Percentiles rank a stretch among this genome's conserved stretches.
Conservation (phyloP, 2,329 filamentous ascomycete genomes). For the Conoideocrella luteorostrata region DNA sequence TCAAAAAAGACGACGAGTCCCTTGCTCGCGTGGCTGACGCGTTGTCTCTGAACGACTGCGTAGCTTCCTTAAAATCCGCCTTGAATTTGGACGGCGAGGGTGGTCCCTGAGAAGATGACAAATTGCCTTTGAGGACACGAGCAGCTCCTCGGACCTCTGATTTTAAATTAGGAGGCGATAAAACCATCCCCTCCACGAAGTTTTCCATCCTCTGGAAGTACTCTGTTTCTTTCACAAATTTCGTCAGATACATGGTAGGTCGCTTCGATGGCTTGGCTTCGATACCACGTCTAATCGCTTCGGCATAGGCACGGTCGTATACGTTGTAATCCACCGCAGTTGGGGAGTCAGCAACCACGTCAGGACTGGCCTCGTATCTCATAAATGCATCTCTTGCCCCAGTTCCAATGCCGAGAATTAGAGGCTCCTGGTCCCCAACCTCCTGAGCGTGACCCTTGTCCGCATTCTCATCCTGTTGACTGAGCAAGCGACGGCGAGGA, state of each 20-base stretch:
- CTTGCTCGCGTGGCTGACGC: neutral
- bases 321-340: constrained; percentile 79
- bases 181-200: constrained; percentile 26
- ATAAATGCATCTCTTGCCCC: constrained; percentile 46
- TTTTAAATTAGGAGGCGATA: constrained; percentile 10
- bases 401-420: constrained; percentile 72
- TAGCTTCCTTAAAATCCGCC: neutral
- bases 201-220: constrained; percentile 31
- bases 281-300: constrained; percentile 70
- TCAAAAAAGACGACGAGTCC: neutral
- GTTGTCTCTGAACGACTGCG: neutral
- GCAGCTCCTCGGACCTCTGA: constrained; percentile 12
- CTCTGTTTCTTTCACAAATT: constrained; percentile 39
- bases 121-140: constrained; percentile 3
- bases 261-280: constrained; percentile 33
- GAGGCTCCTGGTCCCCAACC: constrained; percentile 52
- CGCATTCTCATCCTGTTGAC: constrained; percentile 33
- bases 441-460: constrained; percentile 45
- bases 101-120: neutral
- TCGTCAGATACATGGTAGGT: constrained; percentile 43
- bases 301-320: constrained; percentile 79
- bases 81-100: neutral
- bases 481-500: constrained; percentile 37
- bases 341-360: constrained; percentile 75
- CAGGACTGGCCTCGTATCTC: constrained; percentile 29